phyloP scores from a whole-genome alignment of 495 filamentous ascomycete species.

The Neurospora sublineolata region DNA sequence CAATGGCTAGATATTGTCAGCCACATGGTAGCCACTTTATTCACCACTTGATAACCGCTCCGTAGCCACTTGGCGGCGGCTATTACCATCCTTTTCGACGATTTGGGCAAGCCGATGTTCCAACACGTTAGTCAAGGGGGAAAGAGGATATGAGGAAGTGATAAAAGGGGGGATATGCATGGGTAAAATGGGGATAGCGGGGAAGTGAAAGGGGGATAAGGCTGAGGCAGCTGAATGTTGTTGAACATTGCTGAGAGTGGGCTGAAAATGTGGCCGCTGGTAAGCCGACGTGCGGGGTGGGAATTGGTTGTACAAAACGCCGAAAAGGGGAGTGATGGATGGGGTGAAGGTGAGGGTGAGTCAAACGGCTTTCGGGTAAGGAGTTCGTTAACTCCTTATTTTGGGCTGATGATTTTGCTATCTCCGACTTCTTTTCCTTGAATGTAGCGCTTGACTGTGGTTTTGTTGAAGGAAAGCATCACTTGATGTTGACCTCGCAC shows the following conservation, averaged over 20 bases:
- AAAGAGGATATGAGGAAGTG: too few species aligned
- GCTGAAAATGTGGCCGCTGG: background rate
- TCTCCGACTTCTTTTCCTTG: background rate
- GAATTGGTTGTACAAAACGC: background rate
- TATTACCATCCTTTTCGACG: background rate
- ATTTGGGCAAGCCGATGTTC: background rate
- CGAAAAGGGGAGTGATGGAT: background rate
- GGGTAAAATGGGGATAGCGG: too few species aligned
- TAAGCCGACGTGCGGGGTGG: background rate
- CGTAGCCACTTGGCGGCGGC: too few species aligned
- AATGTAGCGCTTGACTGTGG: background rate
- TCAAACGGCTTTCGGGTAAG: background rate
- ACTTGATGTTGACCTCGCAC: background rate
- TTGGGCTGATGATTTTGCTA: background rate
- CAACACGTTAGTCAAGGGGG: too few species aligned
- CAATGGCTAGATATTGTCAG: background rate
- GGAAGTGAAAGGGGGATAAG: background rate
- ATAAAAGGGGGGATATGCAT: too few species aligned
- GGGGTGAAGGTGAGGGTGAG: background rate
- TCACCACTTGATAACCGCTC: too few species aligned
- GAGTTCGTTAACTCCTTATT: fast-evolving
- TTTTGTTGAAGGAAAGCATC: background rate
- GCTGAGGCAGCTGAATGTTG: background rate
- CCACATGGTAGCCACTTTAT: too few species aligned
- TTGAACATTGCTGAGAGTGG: background rate